Conservation (phyloP, 23 red algal genomes). For the Gracilaria domingensis region DNA sequence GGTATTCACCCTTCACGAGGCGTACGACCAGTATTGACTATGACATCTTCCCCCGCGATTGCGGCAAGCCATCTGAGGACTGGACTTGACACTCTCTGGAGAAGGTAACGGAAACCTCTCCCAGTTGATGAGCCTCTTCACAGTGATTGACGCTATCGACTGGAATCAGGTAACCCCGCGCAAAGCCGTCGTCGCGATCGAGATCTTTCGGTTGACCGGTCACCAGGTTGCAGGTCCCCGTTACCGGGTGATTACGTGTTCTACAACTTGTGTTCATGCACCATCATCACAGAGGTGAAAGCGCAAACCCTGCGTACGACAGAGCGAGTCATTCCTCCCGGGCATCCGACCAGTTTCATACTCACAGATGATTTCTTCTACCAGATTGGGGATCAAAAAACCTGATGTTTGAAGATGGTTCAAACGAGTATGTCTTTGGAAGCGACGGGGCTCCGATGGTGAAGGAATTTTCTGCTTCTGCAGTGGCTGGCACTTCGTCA, state of each 20-base stretch:
- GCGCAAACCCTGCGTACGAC: neutral
- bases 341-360: neutral
- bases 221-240: neutral
- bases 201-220: neutral
- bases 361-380: neutral
- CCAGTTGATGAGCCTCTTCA: neutral
- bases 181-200: neutral
- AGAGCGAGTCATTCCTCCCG: neutral
- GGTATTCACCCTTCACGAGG: neutral
- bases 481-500: no score
- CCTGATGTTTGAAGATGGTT: neutral
- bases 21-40: constrained; percentile 8
- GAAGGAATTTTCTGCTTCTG: no score
- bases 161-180: neutral
- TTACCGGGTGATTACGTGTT: neutral
- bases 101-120: neutral
- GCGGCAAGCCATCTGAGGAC: neutral
- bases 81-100: neutral
- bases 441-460: no score
- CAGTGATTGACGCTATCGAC: neutral
- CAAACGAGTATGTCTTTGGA: neutral
- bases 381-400: neutral
- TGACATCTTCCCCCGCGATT: neutral
- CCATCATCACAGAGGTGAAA: neutral
- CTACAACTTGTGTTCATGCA: neutral